phyloP scores from a whole-genome alignment of 2,329 filamentous ascomycete species.

The Penicillium brasilianum region DNA sequence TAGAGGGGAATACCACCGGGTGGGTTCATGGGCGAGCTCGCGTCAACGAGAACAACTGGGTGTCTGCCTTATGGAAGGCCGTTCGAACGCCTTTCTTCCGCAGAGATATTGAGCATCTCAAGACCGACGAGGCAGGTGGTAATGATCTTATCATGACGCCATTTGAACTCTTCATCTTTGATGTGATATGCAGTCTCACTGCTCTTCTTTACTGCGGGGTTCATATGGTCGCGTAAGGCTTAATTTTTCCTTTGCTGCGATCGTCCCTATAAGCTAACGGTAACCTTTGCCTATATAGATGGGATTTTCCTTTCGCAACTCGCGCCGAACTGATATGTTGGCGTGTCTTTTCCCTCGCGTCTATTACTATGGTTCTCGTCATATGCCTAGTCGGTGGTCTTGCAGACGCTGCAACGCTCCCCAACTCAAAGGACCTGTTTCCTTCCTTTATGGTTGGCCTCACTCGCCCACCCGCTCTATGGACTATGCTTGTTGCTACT shows the following conservation, averaged over 20 bases:
- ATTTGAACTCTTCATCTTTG: not conserved
- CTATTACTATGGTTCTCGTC: not conserved
- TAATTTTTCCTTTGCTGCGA: not conserved
- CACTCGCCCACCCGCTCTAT: not conserved
- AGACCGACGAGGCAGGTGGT: not conserved
- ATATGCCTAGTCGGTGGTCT: not conserved
- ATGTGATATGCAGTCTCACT: not conserved
- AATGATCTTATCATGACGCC: not conserved
- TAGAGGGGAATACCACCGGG: not conserved
- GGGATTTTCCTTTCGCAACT: not conserved
- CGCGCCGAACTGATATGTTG: not conserved
- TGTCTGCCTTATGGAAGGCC: not conserved
- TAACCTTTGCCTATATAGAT: not conserved
- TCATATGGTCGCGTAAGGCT: slow-evolving; percentile 20
- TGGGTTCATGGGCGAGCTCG: not conserved
- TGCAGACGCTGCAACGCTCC: not conserved
- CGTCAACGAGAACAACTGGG: not conserved
- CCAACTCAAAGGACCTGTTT: not conserved
- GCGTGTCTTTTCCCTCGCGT: not conserved
- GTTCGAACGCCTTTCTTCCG: not conserved
- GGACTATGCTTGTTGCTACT: not conserved
- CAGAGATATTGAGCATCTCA: not conserved
- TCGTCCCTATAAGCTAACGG: not conserved
- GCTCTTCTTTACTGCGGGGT: slow-evolving; percentile 11
- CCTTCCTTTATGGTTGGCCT: not conserved